Evolutionary conservation across 129 eudicot genomes (phyloP), one percentile per base, ranked within the genome.

Genomic region (Lactuca saligna): DNA sequence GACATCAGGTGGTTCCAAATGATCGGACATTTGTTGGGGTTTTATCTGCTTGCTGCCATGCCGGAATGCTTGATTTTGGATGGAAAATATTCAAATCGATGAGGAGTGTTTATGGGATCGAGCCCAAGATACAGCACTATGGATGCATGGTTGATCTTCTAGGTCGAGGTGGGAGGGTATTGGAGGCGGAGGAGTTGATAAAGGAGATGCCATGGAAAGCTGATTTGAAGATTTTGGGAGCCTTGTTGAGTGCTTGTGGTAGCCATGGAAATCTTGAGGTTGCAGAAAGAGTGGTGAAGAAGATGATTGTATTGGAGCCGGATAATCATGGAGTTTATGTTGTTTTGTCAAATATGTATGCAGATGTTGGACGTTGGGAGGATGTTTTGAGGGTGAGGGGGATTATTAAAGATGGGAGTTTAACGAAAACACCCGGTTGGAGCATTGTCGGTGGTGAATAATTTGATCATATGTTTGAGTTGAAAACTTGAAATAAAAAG

Each of bases 291-390:
- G 90, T 68, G 4, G 95, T 75, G 63, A 68, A 79, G 75, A 74
- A 87, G 70, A 91, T 91, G 78, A 70, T 85, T 59, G 68, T n/a
- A 41, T 72, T 91, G 86, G 89, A 87, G 62, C 86, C 83, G 33
- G 55, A 66, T 60, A 87, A 83, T 71, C 95, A 91, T 55, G 88
- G 89, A 58, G 91, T 85, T 64, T 82, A 81, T 60, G 86, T 91
- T 61, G 83, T 91, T 59, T 75, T 91, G 82, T 91, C 95, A 14
- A 91, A 91, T 75, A 87, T 87, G 91, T 81, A 91, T 77, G 97
- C 97, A 3, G 87, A 87, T 61, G 84, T 77, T 46, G 92, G 87
- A 9, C 81, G 91, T 42, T 91, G 97, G 97, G 84, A 88, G 50
- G 91, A 85, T 76, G 97, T 91, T 75, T 74, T 77, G 41, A 70